Base-by-base conservation (phyloP, 2,329 filamentous ascomycete genomes). In the Samsoniella hepiali region DNA sequence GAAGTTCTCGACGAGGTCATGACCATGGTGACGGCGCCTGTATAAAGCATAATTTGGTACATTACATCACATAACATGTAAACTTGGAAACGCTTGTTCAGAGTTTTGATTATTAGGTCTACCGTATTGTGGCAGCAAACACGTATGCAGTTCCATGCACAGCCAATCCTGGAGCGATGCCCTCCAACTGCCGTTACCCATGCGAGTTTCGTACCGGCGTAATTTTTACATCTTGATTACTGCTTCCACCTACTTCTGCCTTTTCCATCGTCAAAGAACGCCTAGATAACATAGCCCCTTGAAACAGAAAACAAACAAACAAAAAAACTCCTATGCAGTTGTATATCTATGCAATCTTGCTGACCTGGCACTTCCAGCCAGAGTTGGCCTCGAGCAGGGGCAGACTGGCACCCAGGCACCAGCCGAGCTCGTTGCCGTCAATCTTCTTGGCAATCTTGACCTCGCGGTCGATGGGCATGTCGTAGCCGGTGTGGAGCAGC, bases 381-480 rank as follows among this genome's bases (percentile, higher is more conserved):
- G 92, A 96, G 64, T 86, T 86, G 74, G 91, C 84, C 68, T 87
- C 88, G 65, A 97, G 81, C 50, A 97, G 83, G 42, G 93, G 94
- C 70, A 97, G 81, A 84, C 93, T 96, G 68, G 95, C 95, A 76
- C 95, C 95, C 72, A 99, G 82, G 79, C 94, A 98, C 95, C 95
- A 99, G 45, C 95, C 95, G 71, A 99, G 79, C 80, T 99, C 96
- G 76, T 97, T 97, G 63, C 88, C 88, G 81, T 96, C 94, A 73
- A 99, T 96, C 84, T 97, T 97, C 90, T 99, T 99, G 65, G 94
- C 95, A 73, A 97, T 96, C 83, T 91, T 94, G 68, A 99, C 93
- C 77, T 99, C 95, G 45, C 96, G 86, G 69, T 97, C 91, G 70
- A 98, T 88, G 4, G 94, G 94, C 92, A 99, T 97, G 69, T 98